Base-by-base conservation (phyloP, 2,329 filamentous ascomycete species). In the Emericellopsis atlantica region DNA sequence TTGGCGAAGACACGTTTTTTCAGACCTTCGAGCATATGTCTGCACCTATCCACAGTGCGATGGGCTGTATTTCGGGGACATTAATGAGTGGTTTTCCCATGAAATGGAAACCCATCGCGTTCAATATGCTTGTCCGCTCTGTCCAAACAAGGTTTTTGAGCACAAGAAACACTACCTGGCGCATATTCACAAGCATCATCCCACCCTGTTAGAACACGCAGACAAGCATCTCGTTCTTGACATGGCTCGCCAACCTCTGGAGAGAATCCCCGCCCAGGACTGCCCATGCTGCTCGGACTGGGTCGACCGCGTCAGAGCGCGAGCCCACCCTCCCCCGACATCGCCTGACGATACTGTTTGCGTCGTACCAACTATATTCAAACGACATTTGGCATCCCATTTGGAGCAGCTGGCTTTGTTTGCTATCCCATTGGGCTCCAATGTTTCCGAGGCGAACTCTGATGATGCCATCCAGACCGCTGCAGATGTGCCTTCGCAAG, bases 221-320 rank as follows among this genome's bases (percentile, higher is more conserved):
- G 26, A 16, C 16, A 5, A 38, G 14, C 18, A n/a, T n/a, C 18
- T 24, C 14, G 18, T 38, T 9, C 36, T 38, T 12, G 18, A 38
- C 10, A 38, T 38, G 4, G 32, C 10, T 18, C 12, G 12, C 21
- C 14, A 34, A 12, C 21, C 36, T 4, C 15, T 22, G 6, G 11
- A 21, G 8, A 15, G 31, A 7, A 29, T 42, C 11, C 21, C 18
- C n/a, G 22, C 41, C 5, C 36, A 42, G 12, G 36, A 42, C 15
- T 42, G 41, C 32, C 36, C 41, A 15, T 42, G 37, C n/a, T 42
- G 36, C 32, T 18, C 37, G 12, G 41, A 39, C 36, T 42, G 41
- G 41, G 32, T 24, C 8, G 31, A 11, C 9, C 36, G 37, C 15
- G 21, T 22, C 15, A 24, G 23, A 16, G 7, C 14, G 15, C 16